Evolutionary conservation across 208 protist genomes (phyloP).

Genomic region (Leishmania amazonensis): DNA sequence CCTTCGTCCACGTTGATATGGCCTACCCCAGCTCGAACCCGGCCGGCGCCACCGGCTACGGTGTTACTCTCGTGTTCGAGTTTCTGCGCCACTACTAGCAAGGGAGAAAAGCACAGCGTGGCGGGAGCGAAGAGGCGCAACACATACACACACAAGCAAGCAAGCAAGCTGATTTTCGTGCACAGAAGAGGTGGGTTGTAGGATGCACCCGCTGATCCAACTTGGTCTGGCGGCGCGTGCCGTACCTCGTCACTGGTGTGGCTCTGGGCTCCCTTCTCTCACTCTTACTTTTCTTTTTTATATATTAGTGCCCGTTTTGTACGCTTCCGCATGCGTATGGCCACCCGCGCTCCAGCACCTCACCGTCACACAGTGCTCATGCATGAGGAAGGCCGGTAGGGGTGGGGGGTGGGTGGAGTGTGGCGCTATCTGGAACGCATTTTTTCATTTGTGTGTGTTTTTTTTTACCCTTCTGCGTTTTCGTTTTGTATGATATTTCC

Average conservation of each 20-base stretch:
- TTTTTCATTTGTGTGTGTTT: neutral
- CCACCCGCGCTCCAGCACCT: neutral
- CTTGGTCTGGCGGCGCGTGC: neutral
- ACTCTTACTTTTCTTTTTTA: neutral
- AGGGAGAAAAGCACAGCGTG: neutral
- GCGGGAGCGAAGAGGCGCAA: neutral
- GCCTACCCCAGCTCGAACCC: conserved; percentile 71
- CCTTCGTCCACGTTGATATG: conserved; percentile 86
- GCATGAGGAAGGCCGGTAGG: neutral
- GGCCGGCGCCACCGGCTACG: conserved; percentile 75
- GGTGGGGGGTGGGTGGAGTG: no score
- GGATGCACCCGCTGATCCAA: neutral
- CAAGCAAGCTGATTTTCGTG: neutral
- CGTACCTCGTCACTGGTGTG: neutral
- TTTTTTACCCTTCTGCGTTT: conserved; percentile 9
- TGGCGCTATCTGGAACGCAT: no score
- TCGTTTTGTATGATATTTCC: conserved; percentile 14
- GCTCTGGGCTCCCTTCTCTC: neutral
- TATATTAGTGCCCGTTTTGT: neutral
- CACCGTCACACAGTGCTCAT: neutral
- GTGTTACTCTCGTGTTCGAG: conserved; percentile 66
- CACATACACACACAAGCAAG: neutral
- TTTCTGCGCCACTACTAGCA: conserved; percentile 45
- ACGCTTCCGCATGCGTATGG: neutral
- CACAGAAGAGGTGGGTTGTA: neutral